Evolutionary conservation across 2,329 filamentous ascomycete species (phyloP), one percentile per base, ranked within the genome.

Genomic region (Paraphaeosphaeria sporulosa): DNA sequence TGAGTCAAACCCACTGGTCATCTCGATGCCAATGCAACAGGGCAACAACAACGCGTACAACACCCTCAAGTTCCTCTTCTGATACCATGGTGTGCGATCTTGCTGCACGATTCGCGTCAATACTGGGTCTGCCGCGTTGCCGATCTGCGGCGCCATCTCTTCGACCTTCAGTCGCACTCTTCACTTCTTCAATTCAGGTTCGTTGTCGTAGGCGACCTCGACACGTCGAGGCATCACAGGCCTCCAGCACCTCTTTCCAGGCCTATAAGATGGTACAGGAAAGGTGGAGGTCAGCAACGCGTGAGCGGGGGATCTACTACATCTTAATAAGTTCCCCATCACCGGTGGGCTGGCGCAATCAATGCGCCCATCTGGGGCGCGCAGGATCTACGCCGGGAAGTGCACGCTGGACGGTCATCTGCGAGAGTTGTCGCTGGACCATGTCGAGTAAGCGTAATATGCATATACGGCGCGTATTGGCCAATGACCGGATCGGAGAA

Each of bases 51-150:
- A 54, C n/a, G 76, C 47, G 57, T 79, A 79, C 25, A 79, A 62
- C 46, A 64, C 54, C 60, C 76, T 69, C 10, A 78, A 60, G 59
- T 80, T 76, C 46, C 40, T 64, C 63, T 79, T 79, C 58, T 66
- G 70, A 58, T 76, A 80, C 79, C 79, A 81, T 54, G 72, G 66
- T 10, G 77, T 68, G 38, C 64, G 73, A 63, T 81, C 80, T 55
- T 77, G 68, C 25, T 78, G 71, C 13, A 80, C 77, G 49, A 81
- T 68, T 52, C 74, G 74, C 32, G 78, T 78, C 58, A 82, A 63
- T 48, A 80, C 64, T 17, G 78, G 78, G 57, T 80, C 79, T n/a
- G 75, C 68, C 21, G 51, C 36, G 47, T 59, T 56, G 48, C 60
- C 60, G 42, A 59, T 32, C 12, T 56, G 59, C 57, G 57, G 46